Percentiles rank a stretch among this genome's conserved stretches.
phyloP scores from a whole-genome alignment of 768 basidiomycete genomes.

The Trametes gibbosa region DNA sequence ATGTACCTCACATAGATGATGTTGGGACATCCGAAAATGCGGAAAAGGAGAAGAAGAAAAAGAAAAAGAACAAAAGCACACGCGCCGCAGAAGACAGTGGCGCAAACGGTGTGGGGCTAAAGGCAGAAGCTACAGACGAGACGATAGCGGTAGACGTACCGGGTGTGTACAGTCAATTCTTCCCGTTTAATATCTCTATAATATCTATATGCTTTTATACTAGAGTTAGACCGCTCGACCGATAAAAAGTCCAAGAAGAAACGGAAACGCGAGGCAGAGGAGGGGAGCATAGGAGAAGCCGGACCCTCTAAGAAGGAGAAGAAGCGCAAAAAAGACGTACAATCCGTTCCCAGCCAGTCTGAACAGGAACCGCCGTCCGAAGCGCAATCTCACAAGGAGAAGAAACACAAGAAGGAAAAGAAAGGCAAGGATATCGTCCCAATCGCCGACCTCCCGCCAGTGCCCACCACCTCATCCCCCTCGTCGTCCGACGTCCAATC shows the following conservation, averaged over 20 bases:
- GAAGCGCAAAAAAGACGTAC: conserved; percentile 38
- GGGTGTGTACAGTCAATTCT: not conserved
- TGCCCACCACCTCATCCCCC: conserved; percentile 26
- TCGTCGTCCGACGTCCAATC: conserved; percentile 46
- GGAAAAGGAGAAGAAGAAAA: conserved; percentile 15
- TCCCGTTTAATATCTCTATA: too few species aligned
- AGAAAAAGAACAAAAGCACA: conserved; percentile 2
- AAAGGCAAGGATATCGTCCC: conserved; percentile 31
- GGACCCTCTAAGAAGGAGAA: conserved; percentile 24
- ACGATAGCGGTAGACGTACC: conserved; percentile 2
- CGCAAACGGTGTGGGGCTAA: not conserved
- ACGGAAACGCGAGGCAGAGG: conserved; percentile 39
- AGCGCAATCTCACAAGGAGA: conserved; percentile 21
- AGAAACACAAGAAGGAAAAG: conserved; percentile 34
- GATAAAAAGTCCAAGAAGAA: conserved; percentile 43
- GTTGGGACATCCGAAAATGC: not conserved
- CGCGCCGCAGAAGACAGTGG: not conserved
- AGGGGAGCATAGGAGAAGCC: conserved; percentile 5
- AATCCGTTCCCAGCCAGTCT: conserved; percentile 20
- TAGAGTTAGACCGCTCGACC: not conserved
- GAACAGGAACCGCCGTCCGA: conserved; percentile 13
- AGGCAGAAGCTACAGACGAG: not conserved
- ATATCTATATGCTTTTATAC: too few species aligned
- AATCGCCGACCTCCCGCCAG: conserved; percentile 8
- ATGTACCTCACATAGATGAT: not conserved